Evolutionary conservation across 2,329 filamentous ascomycete genomes (phyloP).

Genomic region (Scolecobasidium constrictum): DNA sequence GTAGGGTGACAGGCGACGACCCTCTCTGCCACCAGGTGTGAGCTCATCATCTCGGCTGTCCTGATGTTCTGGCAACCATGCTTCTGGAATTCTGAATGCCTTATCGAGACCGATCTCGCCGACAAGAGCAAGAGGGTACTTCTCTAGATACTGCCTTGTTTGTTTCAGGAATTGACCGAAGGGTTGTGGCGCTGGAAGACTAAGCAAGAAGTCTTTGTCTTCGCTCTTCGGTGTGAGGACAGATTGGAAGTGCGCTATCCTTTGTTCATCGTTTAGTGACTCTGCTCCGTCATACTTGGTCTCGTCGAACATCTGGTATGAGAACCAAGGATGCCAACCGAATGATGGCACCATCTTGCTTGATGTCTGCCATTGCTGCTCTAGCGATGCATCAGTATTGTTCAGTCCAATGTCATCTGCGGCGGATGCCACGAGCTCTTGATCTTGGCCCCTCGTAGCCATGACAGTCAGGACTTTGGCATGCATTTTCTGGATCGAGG

Average conservation of each 20-base stretch:
- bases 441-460: conserved; percentile 66
- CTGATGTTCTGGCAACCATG: conserved; percentile 35
- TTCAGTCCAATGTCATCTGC: conserved; percentile 40
- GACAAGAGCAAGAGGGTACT: conserved; percentile 54
- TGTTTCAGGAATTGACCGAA: conserved; percentile 48
- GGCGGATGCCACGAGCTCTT: conserved; percentile 56
- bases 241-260: conserved; percentile 52
- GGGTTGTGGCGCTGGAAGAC: conserved; percentile 49
- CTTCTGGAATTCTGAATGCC: conserved; percentile 59
- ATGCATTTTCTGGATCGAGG: conserved; percentile 52
- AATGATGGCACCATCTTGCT: conserved; percentile 58
- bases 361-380: conserved; percentile 19
- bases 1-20: conserved; percentile 55
- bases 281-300: conserved; percentile 19
- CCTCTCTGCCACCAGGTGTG: conserved; percentile 62
- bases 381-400: conserved; percentile 10
- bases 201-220: conserved; percentile 35
- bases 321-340: conserved; percentile 84
- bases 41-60: conserved; percentile 36
- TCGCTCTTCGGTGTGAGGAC: conserved; percentile 50
- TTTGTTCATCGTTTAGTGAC: conserved; percentile 29
- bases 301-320: conserved; percentile 63
- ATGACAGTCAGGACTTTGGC: conserved; percentile 59
- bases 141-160: conserved; percentile 43
- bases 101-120: conserved; percentile 73